Conservation (phyloP, 1,284 basidiomycete species). For the Vanrija pseudolonga region DNA sequence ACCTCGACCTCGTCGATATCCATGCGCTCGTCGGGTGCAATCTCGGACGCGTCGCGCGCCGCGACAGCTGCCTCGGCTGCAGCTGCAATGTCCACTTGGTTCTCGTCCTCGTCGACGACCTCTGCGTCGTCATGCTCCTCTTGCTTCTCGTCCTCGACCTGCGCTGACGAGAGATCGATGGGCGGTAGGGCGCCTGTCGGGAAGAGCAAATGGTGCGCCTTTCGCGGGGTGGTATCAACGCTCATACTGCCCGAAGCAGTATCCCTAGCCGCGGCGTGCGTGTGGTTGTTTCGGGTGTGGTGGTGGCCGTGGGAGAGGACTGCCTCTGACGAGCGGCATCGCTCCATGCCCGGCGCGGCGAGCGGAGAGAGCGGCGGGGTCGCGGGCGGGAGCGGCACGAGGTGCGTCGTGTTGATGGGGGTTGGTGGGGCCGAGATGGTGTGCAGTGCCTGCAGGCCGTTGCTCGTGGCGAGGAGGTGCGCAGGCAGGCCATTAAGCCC, state of each 20-base stretch:
- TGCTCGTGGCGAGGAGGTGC: slow-evolving; percentile 1
- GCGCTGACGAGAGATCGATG: too few species aligned
- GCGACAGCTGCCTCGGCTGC: not conserved
- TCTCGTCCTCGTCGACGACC: not conserved
- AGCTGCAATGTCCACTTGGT: slow-evolving; percentile 14
- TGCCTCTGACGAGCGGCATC: slow-evolving; percentile 41
- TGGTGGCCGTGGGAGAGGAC: slow-evolving; percentile 18
- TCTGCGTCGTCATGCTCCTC: slow-evolving; percentile 1
- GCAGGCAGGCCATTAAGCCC: not conserved
- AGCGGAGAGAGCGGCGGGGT: slow-evolving; percentile 24
- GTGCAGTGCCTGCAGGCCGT: slow-evolving; percentile 8
- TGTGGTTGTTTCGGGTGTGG: slow-evolving; percentile 4
- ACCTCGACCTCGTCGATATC: slow-evolving; percentile 24
- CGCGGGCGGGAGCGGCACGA: slow-evolving; percentile 17
- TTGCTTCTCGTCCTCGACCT: not conserved
- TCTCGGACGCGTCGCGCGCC: slow-evolving; percentile 1
- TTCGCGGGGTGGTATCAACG: slow-evolving; percentile 15
- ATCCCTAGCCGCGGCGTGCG: not conserved
- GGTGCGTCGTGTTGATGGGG: slow-evolving; percentile 42
- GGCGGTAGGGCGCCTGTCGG: not conserved
- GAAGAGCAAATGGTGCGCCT: slow-evolving; percentile 6
- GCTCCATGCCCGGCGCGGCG: slow-evolving; percentile 32
- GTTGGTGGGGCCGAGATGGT: slow-evolving; percentile 45
- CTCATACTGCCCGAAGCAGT: not conserved
- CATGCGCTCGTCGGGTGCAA: slow-evolving; percentile 12